phyloP scores from a whole-genome alignment of 805 yeast genomes.

The Metschnikowia sp. region DNA sequence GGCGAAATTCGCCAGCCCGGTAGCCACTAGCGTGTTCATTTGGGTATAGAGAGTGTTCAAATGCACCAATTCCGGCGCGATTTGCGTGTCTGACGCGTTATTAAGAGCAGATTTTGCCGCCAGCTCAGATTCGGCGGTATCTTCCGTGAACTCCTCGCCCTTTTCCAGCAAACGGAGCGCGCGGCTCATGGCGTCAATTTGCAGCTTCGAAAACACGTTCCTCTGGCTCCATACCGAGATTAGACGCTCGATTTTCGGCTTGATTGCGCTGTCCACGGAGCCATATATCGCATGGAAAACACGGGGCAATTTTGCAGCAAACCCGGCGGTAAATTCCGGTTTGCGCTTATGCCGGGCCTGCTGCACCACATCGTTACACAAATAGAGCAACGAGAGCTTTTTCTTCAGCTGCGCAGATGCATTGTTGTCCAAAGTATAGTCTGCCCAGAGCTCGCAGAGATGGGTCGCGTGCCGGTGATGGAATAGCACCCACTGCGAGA shows the following conservation, averaged over 20 bases:
- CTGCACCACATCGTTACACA: conserved; percentile 81
- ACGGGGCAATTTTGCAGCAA: conserved; percentile 46
- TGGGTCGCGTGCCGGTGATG: conserved; percentile 56
- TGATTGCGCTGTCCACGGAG: conserved; percentile 31
- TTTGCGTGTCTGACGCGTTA: not conserved
- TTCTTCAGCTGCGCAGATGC: conserved; percentile 21
- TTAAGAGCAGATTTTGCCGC: not conserved
- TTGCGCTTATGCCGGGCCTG: conserved; percentile 64
- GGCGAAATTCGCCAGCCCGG: conserved; percentile 27
- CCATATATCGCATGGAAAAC: conserved; percentile 34
- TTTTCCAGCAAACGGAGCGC: conserved; percentile 22
- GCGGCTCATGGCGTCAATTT: conserved; percentile 26
- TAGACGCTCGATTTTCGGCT: conserved; percentile 48
- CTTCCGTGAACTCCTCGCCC: conserved; percentile 11
- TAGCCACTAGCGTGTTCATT: conserved; percentile 22
- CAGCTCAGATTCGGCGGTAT: not conserved
- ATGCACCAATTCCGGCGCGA: conserved; percentile 31
- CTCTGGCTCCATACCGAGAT: conserved; percentile 59
- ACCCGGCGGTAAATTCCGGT: conserved; percentile 55
- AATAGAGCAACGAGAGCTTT: conserved; percentile 58
- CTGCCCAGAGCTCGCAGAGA: conserved; percentile 53
- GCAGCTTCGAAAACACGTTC: conserved; percentile 34
- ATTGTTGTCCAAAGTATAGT: conserved; percentile 23
- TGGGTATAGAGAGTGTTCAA: conserved; percentile 30
- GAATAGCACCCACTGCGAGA: conserved; percentile 71